Base-by-base conservation (phyloP, 208 protist genomes). In the Acanthamoeba rhysodes region DNA sequence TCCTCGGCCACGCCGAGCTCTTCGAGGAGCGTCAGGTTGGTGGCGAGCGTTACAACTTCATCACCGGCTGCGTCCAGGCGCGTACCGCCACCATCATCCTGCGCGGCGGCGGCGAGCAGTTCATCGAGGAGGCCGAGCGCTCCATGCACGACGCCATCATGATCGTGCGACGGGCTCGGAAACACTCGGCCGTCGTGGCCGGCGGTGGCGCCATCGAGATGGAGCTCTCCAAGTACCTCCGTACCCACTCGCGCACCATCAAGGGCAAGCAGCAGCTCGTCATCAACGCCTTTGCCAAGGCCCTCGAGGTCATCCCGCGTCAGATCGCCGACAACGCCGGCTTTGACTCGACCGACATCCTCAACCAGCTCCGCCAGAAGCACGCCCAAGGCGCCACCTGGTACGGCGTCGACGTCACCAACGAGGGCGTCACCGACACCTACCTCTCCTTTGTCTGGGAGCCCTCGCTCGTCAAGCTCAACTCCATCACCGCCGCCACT, bases 101-200 rank as follows among this genome's bases (percentile, higher is more conserved):
- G 27, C 95, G 98, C 53, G 98, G 98, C 78, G 97, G 97, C 84
- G 96, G 99, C 53, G 99, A 99, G 96, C 99, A 99, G 97, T 99
- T 99, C 96, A 99, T 99, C 95, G 99, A 99, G 90, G 99, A 97
- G 97, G 99, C 99, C 32, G 99, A 99, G 95, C 97, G 99, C 68
- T 99, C 99, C 27, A 98, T 99, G 41, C 99, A 99, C 97, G 99
- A 99, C 97, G 99, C 99, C 48, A 99, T 99, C 97, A 99, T 99
- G 98, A 99, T 99, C 97, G 99, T 99, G 18, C 98, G 99, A 87
- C 97, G 99, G 84, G 99, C 99, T 48, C 96, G 99, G 91, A 99
- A 99, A 97, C 99, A 99, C 82, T 97, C 98, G 68, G 98, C 98
- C 32, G 99, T 99, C 48, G 99, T 99, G 20, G 99, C 99, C 66